Percentiles rank a stretch among this genome's conserved stretches.
phyloP scores from a whole-genome alignment of 352 stramenopile species.

The Pythium vanterpoolii region DNA sequence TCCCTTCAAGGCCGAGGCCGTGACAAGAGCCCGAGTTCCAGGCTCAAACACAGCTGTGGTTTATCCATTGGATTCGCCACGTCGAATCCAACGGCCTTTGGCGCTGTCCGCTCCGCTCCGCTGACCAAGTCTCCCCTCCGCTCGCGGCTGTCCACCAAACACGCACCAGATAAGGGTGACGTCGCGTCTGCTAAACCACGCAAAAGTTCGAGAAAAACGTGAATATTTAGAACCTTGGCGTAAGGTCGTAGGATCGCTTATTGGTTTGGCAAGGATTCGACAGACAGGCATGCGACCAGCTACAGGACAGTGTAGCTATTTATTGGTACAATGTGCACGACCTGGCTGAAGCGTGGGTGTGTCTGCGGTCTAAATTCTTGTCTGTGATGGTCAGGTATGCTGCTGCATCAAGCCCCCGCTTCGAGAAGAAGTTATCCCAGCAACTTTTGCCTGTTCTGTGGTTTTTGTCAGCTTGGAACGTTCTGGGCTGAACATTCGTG shows the following conservation, averaged over 20 bases:
- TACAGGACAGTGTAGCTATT: no score
- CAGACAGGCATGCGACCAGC: background rate
- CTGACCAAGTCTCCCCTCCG: conserved; percentile 4
- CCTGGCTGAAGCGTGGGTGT: background rate
- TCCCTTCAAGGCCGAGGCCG: no score
- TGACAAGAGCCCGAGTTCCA: background rate
- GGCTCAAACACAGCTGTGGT: background rate
- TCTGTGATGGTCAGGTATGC: background rate
- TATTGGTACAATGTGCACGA: background rate
- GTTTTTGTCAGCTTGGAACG: background rate
- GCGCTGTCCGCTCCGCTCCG: background rate
- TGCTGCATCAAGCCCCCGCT: background rate
- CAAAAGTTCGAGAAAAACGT: conserved; percentile 13
- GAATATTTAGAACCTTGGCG: background rate
- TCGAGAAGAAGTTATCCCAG: conserved; percentile 8
- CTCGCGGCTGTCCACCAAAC: conserved; percentile 4
- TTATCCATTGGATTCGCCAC: background rate
- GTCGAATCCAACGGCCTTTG: background rate
- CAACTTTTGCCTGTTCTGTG: conserved; percentile 1
- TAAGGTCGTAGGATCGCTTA: no score
- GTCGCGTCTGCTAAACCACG: background rate
- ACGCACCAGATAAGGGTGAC: background rate
- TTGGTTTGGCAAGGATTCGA: background rate
- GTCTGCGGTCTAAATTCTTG: conserved; percentile 1
- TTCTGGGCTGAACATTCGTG: conserved; percentile 19